Conservation (phyloP, 495 filamentous ascomycete species). For the Penicillium psychrofluorescens region DNA sequence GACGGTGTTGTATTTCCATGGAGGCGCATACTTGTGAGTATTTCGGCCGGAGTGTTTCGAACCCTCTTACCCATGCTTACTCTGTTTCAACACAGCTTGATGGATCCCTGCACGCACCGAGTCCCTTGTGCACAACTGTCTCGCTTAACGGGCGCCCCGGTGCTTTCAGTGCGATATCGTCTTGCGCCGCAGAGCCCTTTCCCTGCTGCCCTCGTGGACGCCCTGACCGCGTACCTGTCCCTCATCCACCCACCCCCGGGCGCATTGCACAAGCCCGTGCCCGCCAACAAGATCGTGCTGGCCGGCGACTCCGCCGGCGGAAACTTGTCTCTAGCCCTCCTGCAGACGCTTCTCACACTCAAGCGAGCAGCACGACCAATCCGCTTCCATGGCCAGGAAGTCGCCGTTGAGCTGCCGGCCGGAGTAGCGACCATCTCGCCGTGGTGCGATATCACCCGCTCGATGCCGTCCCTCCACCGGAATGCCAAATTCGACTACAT, state of each 20-base stretch:
- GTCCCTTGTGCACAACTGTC: constrained; percentile 36
- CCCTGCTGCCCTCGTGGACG: constrained; percentile 76
- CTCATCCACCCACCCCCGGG: constrained; percentile 73
- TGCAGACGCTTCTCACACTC: constrained; percentile 69
- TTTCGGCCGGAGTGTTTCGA: background rate
- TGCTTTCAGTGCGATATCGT: constrained; percentile 78
- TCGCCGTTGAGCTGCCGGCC: constrained; percentile 61
- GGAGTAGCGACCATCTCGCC: constrained; percentile 59
- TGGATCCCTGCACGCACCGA: constrained; percentile 69
- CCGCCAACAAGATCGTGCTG: constrained; percentile 64
- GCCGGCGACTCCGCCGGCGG: constrained; percentile 88
- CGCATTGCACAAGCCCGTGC: constrained; percentile 63
- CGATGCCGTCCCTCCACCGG: constrained; percentile 57
- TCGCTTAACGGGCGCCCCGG: constrained; percentile 48
- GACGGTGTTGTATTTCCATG: constrained; percentile 82
- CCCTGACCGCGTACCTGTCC: constrained; percentile 72
- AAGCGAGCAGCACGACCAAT: constrained; percentile 46
- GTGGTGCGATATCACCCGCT: constrained; percentile 73
- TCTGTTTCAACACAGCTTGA: constrained; percentile 33
- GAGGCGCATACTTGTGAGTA: constrained; percentile 68
- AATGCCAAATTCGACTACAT: constrained; percentile 74
- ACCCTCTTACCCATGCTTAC: too few species aligned
- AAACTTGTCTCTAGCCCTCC: constrained; percentile 62
- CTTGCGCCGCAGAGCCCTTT: constrained; percentile 81
- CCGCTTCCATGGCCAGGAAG: constrained; percentile 54